Conservation (phyloP, 768 basidiomycete genomes). For the Kwoniella botswanensis region DNA sequence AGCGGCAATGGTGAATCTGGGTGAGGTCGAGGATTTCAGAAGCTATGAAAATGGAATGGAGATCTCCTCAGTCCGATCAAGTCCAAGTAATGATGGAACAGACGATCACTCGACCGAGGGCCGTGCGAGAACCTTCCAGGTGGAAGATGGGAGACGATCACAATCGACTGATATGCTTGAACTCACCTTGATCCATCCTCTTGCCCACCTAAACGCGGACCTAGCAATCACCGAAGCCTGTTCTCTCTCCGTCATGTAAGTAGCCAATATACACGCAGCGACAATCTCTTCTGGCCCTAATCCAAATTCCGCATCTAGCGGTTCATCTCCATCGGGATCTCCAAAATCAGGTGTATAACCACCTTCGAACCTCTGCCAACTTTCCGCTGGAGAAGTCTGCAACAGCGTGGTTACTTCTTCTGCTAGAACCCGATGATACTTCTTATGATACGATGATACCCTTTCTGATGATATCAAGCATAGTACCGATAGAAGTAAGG, state of each 20-base stretch:
- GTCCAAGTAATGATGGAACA: too few relatives aligned
- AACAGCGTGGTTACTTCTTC: conserved; percentile 31
- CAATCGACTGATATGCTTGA: not conserved
- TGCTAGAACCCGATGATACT: conserved; percentile 26
- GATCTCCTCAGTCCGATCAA: too few relatives aligned
- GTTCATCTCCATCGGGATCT: conserved; percentile 24
- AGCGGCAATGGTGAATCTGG: conserved; percentile 26
- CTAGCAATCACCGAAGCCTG: conserved; percentile 33
- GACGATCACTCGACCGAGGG: too few relatives aligned
- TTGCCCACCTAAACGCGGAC: conserved; percentile 41
- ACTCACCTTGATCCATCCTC: conserved; percentile 46
- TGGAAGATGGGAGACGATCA: too few relatives aligned
- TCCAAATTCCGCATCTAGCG: conserved; percentile 47
- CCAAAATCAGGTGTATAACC: conserved; percentile 19
- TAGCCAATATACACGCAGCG: conserved; percentile 31
- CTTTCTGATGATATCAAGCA: conserved; percentile 40
- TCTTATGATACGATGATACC: not conserved
- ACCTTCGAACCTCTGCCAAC: conserved; percentile 30
- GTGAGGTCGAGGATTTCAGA: conserved; percentile 13
- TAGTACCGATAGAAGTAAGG: conserved; percentile 41
- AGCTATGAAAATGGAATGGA: conserved; percentile 12
- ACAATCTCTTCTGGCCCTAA: conserved; percentile 53
- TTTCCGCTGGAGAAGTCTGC: conserved; percentile 36
- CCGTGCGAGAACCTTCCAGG: too few relatives aligned
- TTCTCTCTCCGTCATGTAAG: conserved; percentile 37